A percentile compares a stretch with the other conserved stretches of the same genome.
These are phyloP conservation scores for Xylariaceae sp. DNA, from an alignment of 2,329 filamentous ascomycete species.

Conservation along the genomic window DNA sequence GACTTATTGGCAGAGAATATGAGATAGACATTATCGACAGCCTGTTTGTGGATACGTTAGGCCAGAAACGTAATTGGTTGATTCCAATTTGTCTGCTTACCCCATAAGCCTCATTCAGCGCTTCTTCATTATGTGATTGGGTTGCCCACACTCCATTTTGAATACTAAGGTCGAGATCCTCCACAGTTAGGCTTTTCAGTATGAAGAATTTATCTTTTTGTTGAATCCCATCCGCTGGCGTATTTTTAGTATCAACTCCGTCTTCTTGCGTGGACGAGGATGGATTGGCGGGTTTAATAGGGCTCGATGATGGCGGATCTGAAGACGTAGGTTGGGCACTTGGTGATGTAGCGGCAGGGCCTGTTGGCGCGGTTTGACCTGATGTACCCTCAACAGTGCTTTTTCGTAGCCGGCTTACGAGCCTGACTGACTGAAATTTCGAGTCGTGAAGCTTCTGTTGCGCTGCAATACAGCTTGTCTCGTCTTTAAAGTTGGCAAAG, in stretches of 20 bases:
- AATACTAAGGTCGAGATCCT: conserved; percentile 90
- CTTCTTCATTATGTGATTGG: conserved; percentile 89
- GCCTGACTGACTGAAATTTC: conserved; percentile 81
- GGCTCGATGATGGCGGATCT: conserved; percentile 25
- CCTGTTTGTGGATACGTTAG: conserved; percentile 53
- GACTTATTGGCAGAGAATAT: conserved; percentile 98
- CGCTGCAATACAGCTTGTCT: conserved; percentile 75
- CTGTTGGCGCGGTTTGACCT: conserved; percentile 60
- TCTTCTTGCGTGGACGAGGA: conserved; percentile 23
- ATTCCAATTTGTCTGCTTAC: conserved; percentile 51
- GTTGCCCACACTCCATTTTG: conserved; percentile 91
- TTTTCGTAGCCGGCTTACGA: conserved; percentile 83
- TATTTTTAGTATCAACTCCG: conserved; percentile 27
- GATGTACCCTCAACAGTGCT: conserved; percentile 50
- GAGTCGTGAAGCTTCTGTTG: conserved; percentile 90
- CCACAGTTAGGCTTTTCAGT: conserved; percentile 88
- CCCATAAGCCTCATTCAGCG: conserved; percentile 81
- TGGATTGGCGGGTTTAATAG: conserved; percentile 22
- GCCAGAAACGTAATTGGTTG: not conserved
- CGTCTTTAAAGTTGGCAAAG: conserved; percentile 92
- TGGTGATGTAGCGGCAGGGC: conserved; percentile 54
- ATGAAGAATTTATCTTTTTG: conserved; percentile 84
- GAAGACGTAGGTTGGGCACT: conserved; percentile 28
- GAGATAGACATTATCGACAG: conserved; percentile 83
- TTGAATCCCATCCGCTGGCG: conserved; percentile 27